These are phyloP conservation scores for Colletotrichum zoysiae DNA, from an alignment of 2,329 filamentous ascomycete species.

Conservation along the genomic window DNA sequence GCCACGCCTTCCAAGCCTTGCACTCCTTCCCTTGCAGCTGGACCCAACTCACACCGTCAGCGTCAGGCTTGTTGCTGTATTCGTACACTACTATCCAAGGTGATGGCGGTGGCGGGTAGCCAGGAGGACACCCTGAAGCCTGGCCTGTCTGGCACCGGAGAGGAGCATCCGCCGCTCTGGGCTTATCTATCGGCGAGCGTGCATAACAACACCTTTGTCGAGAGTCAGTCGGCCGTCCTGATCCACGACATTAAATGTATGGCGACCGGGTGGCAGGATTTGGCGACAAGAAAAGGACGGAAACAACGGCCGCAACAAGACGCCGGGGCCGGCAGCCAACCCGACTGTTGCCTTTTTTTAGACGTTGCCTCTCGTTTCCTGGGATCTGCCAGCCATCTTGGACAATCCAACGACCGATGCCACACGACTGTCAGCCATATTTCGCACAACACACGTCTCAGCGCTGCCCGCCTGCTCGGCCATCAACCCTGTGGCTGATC, in stretches of 20 bases:
- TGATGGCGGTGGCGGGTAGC: conserved; percentile 18
- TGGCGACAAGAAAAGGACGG: conserved; percentile 27
- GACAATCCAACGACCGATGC: conserved; percentile 7
- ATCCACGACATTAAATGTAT: conserved; percentile 15
- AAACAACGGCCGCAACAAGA: conserved; percentile 14
- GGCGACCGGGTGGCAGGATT: conserved; percentile 1
- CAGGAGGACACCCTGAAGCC: not conserved
- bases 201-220: conserved; percentile 22
- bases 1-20: conserved; percentile 20
- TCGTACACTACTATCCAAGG: not conserved
- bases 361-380: not conserved
- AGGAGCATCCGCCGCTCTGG: conserved; percentile 15
- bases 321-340: not conserved
- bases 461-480: not conserved
- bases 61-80: not conserved
- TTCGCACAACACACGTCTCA: conserved; percentile 26
- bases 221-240: conserved; percentile 27
- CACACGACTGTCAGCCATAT: conserved; percentile 15
- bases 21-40: conserved; percentile 9
- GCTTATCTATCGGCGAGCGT: conserved; percentile 28
- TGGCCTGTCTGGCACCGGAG: conserved; percentile 10
- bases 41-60: conserved; percentile 12
- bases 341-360: not conserved
- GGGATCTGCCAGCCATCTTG: conserved; percentile 5
- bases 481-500: conserved; percentile 19